Percentiles rank a stretch among this genome's conserved stretches.
phyloP scores from a whole-genome alignment of 345 rosid species.

The Brassica cretica region DNA sequence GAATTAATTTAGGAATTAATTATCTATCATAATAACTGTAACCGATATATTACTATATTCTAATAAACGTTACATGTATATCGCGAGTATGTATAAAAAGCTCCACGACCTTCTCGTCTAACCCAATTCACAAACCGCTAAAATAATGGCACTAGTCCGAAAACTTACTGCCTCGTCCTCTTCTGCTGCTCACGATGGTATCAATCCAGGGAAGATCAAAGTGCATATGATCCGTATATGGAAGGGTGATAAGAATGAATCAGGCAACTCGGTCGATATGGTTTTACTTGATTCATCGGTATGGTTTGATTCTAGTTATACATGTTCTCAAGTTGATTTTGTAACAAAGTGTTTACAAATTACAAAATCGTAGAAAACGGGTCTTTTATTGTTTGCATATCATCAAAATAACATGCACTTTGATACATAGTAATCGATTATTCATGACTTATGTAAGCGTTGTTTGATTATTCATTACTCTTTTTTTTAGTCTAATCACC shows the following conservation, averaged over 20 bases:
- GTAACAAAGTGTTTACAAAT: not conserved
- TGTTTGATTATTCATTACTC: not conserved
- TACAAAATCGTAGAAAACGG: not conserved
- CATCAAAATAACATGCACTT: not conserved
- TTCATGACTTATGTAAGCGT: slow-evolving; percentile 1
- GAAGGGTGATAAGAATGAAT: not conserved
- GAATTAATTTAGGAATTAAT: not conserved
- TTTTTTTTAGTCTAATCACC: not conserved
- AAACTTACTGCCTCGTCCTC: not conserved
- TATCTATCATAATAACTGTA: not conserved
- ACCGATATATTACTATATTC: not conserved
- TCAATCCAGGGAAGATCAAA: slow-evolving; percentile 19
- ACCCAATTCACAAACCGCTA: not conserved
- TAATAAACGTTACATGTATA: not conserved
- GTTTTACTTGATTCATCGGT: slow-evolving; percentile 24
- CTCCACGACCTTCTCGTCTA: not conserved
- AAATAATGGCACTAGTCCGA: slow-evolving; percentile 1
- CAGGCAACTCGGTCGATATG: slow-evolving; percentile 6
- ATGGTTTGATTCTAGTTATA: not conserved
- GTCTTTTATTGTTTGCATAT: not conserved
- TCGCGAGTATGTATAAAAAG: slow-evolving; percentile 7
- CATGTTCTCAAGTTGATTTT: slow-evolving; percentile 1
- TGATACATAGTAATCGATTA: not conserved
- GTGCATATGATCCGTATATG: slow-evolving; percentile 8
- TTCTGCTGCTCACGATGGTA: not conserved